A percentile compares a stretch with the other conserved stretches of the same genome.
These are phyloP conservation scores for Colletotrichum cuscutae DNA, from an alignment of 2,329 filamentous ascomycete species.

Conservation along the genomic window DNA sequence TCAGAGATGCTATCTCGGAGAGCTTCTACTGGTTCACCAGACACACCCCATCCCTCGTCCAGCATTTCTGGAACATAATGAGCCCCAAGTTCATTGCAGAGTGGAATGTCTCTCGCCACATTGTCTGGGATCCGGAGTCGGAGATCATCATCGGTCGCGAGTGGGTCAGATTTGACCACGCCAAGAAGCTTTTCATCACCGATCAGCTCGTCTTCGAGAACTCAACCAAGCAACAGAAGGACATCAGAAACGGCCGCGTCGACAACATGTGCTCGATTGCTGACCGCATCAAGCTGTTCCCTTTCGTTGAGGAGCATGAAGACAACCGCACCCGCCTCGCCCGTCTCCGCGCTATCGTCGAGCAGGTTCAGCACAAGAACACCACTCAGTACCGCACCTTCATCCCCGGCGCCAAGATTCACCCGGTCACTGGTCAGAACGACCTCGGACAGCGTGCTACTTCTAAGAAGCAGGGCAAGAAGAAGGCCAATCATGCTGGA, in stretches of 20 bases:
- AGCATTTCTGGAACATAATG: conserved; percentile 2
- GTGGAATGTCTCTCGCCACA: conserved; percentile 1
- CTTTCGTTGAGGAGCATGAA: neutral
- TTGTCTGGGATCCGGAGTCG: neutral
- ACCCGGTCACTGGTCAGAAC: neutral
- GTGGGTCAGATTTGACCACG: neutral
- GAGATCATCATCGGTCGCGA: neutral
- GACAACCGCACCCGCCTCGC: neutral
- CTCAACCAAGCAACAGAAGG: conserved; percentile 13
- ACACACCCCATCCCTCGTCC: neutral
- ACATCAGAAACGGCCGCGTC: conserved; percentile 17
- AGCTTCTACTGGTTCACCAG: conserved; percentile 22
- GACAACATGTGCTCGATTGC: conserved; percentile 6
- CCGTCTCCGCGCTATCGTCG: neutral
- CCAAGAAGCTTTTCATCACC: conserved; percentile 14
- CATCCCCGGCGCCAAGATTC: neutral
- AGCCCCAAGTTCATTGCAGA: neutral
- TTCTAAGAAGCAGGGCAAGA: neutral
- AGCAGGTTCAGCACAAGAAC: neutral
- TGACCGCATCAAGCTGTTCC: neutral
- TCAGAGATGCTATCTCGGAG: conserved; percentile 22
- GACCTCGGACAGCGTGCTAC: neutral
- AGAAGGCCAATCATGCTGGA: neutral
- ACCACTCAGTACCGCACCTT: neutral
- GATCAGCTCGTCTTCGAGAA: conserved; percentile 21